These are phyloP conservation scores for Neurospora pannonica DNA, from an alignment of 495 filamentous ascomycete genomes.

Conservation along the genomic window DNA sequence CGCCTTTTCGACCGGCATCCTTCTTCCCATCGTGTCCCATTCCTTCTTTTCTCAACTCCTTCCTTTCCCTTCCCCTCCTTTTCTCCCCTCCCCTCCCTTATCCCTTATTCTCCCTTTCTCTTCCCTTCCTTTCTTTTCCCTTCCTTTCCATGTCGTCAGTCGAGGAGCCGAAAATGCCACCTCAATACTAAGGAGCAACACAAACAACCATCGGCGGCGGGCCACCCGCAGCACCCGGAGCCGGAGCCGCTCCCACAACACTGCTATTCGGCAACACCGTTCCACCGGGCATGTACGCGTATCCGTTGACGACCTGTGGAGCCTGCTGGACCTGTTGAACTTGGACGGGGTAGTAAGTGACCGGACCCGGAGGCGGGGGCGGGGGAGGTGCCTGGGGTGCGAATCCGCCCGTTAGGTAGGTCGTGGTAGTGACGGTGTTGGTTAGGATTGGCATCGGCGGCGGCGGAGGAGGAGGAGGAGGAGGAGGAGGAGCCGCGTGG, in stretches of 20 bases:
- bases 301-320: neutral
- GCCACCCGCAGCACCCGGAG: neutral
- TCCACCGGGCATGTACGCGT: neutral
- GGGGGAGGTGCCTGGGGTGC: neutral
- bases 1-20: too few species aligned
- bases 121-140: neutral
- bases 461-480: neutral
- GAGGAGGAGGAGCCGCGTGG: neutral
- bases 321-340: conserved; percentile 2
- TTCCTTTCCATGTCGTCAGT: neutral
- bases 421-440: neutral
- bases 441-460: neutral
- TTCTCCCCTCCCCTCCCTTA: neutral
- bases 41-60: neutral
- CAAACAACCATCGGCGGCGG: neutral
- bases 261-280: neutral
- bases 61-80: neutral
- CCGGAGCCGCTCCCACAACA: neutral
- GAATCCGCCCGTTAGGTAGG: neutral
- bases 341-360: neutral
- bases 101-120: too few species aligned
- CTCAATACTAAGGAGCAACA: neutral
- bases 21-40: too few species aligned
- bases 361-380: neutral
- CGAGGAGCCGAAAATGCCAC: neutral